Conservation (phyloP, 129 eudicot genomes). For the Escallonia herrerae region DNA sequence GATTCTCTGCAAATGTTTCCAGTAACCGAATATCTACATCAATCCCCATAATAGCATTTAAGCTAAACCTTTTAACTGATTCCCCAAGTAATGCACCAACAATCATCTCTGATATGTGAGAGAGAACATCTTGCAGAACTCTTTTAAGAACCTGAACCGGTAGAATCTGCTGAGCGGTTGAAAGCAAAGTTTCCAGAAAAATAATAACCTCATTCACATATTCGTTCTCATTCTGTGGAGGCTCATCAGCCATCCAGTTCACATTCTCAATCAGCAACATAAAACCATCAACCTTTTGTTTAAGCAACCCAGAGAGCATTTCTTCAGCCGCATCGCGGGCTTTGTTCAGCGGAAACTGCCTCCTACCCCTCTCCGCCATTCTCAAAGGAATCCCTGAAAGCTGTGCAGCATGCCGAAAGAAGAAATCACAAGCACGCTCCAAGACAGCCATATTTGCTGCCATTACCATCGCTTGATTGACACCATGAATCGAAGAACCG, state of each 20-base stretch:
- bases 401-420: conserved; percentile 94
- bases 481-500: conserved; percentile 62
- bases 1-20: conserved; percentile 96
- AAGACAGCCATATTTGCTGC: conserved; percentile 98
- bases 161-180: conserved; percentile 90
- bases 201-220: conserved; percentile 92
- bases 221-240: conserved; percentile 81
- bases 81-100: conserved; percentile 79
- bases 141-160: conserved; percentile 82
- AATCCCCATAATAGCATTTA: conserved; percentile 88
- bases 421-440: conserved; percentile 95
- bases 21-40: conserved; percentile 68
- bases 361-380: conserved; percentile 83
- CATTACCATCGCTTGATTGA: conserved; percentile 92
- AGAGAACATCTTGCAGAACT: conserved; percentile 79
- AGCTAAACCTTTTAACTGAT: conserved; percentile 70
- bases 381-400: conserved; percentile 89
- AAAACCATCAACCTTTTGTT: conserved; percentile 90
- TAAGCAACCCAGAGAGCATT: conserved; percentile 81
- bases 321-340: conserved; percentile 97
- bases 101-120: conserved; percentile 78
- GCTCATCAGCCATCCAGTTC: conserved; percentile 91
- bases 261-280: conserved; percentile 80
- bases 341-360: conserved; percentile 73
- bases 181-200: conserved; percentile 83